Conservation (phyloP, 192 early-diverging fungal genomes). For the Dispira parvispora region DNA sequence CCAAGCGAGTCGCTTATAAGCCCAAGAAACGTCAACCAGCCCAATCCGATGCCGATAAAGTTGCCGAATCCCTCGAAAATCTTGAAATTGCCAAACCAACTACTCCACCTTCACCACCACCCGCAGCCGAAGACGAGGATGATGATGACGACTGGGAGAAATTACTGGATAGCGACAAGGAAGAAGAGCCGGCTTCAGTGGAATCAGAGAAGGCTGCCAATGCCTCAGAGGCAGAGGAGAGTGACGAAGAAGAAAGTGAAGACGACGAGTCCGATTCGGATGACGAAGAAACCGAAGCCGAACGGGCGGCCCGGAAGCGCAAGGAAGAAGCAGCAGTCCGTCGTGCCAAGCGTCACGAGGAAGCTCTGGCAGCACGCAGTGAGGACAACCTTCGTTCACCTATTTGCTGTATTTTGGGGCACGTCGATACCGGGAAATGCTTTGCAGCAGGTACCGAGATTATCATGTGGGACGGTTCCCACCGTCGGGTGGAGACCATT, state of each 20-base stretch:
- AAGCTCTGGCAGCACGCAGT: conserved; percentile 66
- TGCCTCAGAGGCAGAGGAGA: conserved; percentile 14
- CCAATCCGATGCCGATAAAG: conserved; percentile 24
- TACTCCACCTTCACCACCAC: not conserved
- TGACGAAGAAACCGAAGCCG: conserved; percentile 44
- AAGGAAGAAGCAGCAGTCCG: conserved; percentile 70
- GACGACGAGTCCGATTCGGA: conserved; percentile 24
- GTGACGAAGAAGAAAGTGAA: conserved; percentile 26
- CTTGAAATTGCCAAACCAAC: conserved; percentile 13
- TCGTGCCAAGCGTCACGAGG: conserved; percentile 47
- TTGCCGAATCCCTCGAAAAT: conserved; percentile 11
- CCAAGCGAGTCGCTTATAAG: conserved; percentile 11
- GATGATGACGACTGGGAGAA: conserved; percentile 17
- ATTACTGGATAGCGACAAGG: conserved; percentile 13
- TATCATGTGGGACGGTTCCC: conserved; percentile 27
- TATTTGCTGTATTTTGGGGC: conserved; percentile 95
- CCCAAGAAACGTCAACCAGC: conserved; percentile 21
- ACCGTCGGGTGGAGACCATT: conserved; percentile 26
- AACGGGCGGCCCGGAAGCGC: conserved; percentile 39
- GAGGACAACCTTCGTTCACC: conserved; percentile 88
- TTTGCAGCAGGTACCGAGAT: conserved; percentile 29
- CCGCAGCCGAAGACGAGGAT: conserved; percentile 19
- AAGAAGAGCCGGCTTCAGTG: conserved; percentile 11
- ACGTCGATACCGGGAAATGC: conserved; percentile 86
- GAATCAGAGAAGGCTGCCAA: no score